Evolutionary conservation across 495 filamentous ascomycete species (phyloP).

Genomic region (Annulohypoxylon moriforme): DNA sequence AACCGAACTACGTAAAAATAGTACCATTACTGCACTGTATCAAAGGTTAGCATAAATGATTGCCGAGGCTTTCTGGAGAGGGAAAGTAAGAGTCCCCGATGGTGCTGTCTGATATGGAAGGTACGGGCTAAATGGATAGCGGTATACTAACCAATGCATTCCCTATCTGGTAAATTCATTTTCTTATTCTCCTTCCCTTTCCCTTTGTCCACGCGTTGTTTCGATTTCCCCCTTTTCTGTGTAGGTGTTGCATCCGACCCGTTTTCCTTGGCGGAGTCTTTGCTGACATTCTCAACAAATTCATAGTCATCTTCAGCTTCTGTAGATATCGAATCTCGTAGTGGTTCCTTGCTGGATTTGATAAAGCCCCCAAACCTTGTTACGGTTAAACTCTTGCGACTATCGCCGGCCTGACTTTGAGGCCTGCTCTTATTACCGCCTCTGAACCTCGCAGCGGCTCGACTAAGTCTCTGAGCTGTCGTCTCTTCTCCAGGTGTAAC

Average conservation of each 20-base stretch:
- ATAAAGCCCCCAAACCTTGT: slow-evolving; percentile 69
- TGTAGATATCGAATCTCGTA: slow-evolving; percentile 49
- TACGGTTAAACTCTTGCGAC: slow-evolving; percentile 72
- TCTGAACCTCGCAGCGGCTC: slow-evolving; percentile 68
- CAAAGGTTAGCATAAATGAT: slow-evolving; percentile 18
- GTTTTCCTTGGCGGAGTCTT: slow-evolving; percentile 51
- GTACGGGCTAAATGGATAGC: too few species aligned
- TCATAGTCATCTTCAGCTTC: slow-evolving; percentile 52
- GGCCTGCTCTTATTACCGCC: slow-evolving; percentile 72
- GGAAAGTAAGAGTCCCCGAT: slow-evolving; percentile 30
- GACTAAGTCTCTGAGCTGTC: slow-evolving; percentile 63
- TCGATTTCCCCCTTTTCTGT: slow-evolving; percentile 59
- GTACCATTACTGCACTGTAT: slow-evolving; percentile 36
- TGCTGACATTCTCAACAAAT: slow-evolving; percentile 57
- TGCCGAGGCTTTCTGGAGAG: slow-evolving; percentile 51
- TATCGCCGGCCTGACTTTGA: slow-evolving; percentile 74
- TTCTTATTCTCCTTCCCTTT: slow-evolving; percentile 56
- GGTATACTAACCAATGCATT: slow-evolving; percentile 64
- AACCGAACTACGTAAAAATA: slow-evolving; percentile 29
- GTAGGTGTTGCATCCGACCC: slow-evolving; percentile 53
- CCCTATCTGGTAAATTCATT: slow-evolving; percentile 68
- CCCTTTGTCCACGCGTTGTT: slow-evolving; percentile 53
- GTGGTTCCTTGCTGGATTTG: slow-evolving; percentile 61
- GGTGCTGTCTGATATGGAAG: neutral
- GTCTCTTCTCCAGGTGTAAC: slow-evolving; percentile 64